Percentiles rank a stretch among this genome's conserved stretches.
phyloP scores from a whole-genome alignment of 257 asterid genomes.

The Nicotiana knightiana region DNA sequence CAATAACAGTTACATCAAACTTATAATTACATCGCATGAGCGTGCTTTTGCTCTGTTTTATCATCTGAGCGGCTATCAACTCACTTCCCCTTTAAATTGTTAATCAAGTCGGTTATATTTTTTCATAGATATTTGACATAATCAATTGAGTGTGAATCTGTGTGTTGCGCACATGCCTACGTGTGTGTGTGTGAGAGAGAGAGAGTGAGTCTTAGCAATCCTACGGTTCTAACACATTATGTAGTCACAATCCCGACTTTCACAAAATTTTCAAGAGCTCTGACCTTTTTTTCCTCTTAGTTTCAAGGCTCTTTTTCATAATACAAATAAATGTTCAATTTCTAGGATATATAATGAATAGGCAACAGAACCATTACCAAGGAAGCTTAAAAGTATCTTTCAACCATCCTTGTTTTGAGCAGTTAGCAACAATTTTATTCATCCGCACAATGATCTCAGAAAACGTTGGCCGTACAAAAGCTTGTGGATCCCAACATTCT shows the following conservation, averaged over 20 bases:
- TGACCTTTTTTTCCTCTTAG: not conserved
- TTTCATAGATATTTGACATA: not conserved
- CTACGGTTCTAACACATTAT: not conserved
- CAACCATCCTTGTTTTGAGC: slow-evolving; percentile 96
- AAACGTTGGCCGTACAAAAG: slow-evolving; percentile 54
- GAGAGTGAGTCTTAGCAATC: not conserved
- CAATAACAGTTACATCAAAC: not conserved
- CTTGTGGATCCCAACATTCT: slow-evolving; percentile 82
- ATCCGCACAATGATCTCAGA: slow-evolving; percentile 62
- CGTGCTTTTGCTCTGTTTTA: not conserved
- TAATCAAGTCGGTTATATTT: not conserved
- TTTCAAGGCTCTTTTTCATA: not conserved
- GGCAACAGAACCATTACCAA: slow-evolving; percentile 41
- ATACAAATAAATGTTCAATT: not conserved
- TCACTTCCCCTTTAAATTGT: too few species aligned
- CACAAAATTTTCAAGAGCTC: not conserved
- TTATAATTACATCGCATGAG: not conserved
- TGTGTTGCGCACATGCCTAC: not conserved
- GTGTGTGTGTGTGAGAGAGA: not conserved
- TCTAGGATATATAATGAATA: not conserved
- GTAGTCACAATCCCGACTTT: not conserved
- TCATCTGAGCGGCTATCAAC: not conserved
- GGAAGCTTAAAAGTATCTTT: slow-evolving; percentile 95
- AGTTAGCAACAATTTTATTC: slow-evolving; percentile 54
- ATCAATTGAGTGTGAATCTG: not conserved